Base-by-base conservation (phyloP, 805 yeast species). In the Myxozyma udenii region DNA sequence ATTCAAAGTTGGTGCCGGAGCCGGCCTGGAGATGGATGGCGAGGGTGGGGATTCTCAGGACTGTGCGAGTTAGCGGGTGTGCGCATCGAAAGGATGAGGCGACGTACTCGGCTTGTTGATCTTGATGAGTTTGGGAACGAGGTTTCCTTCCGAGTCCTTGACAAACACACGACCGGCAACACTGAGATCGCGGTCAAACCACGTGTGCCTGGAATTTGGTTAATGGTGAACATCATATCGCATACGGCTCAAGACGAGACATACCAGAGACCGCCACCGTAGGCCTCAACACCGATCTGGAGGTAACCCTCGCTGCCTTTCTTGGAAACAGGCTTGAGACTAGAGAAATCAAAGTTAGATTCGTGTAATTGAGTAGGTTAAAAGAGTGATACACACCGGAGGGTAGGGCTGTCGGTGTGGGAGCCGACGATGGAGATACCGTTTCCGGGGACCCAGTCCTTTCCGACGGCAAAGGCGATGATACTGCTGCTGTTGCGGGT, bases 151-250 rank as follows among this genome's bases (percentile, higher is more conserved):
- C 16, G 66, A 63, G 30, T 76, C 76, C 37, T 71, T 75, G 16
- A 87, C 84, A 65, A 83, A 83, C 1, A 91, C 95, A 60, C 98
- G 76, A 14, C 98, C 98, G 6, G 97, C 98, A 53, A 89, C 73
- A 35, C 91, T 78, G 61, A 93, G 76, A 67, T 91, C 97, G 53
- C 97, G 80, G 68, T 91, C 98, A 65, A 93, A 91, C 97, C 98
- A 91, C 3, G 96, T 80, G 66, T 87, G 96, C 58, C 58, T 53
- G 36, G 18, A 14, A 6, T n/a, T 16, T 6, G 12, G 16, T 28
- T 3, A 3, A 9, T 19, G 12, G 33, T 44, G 19, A 14, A 9
- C n/a, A 4, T n/a, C 7, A 26, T 14, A 26, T 4, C 6, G 22
- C 24, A 25, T 25, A 26, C n/a, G 19, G n/a, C 35, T 11, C 11